Evolutionary conservation across 371 early-diverging fungal species (phyloP), one percentile per base, ranked within the genome.

Genomic region (Rhizopus stolonifer): DNA sequence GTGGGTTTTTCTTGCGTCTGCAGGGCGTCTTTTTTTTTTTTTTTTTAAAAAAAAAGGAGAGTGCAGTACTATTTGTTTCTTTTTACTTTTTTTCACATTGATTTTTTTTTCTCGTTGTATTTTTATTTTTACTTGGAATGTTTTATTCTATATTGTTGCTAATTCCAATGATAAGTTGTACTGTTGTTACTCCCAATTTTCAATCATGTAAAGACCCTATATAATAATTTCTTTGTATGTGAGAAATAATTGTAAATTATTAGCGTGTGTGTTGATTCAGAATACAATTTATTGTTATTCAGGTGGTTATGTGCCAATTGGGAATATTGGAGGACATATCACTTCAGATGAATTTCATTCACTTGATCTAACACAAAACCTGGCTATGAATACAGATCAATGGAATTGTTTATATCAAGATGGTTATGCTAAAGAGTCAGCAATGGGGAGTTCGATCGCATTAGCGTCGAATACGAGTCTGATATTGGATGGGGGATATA

Each of bases 261-360:
- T 43, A 58, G 59, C 54, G 4, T 59, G 59, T 26, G 34, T 24
- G 26, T 26, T 49, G 13, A 3, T 59, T 43, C n/a, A 34, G 8
- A 48, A 29, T 18, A 47, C 23, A 19, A 53, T 59, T 22, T 59
- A 59, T 33, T 59, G 59, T 36, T 59, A 48, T 36, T 52, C 49
- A 18, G 59, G 59, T 15, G 59, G 54, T 10, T 48, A 49, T 18
- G 14, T 33, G 5, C 21, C 59, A 2, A 19, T 48, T 2, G 49
- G 54, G 2, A 46, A 43, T 18, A 3, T 36, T 8, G 14, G n/a
- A 4, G 18, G 43, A 6, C 26, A 43, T 22, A 23, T 19, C 11
- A 53, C 59, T 7, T 10, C 42, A 25, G 22, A 53, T 18, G 49
- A 59, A n/a, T 47, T 47, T 17, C 43, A 48, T 23, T 59, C 43